Conservation (phyloP, 192 early-diverging fungal genomes). For the Rhizophagus sp. region DNA sequence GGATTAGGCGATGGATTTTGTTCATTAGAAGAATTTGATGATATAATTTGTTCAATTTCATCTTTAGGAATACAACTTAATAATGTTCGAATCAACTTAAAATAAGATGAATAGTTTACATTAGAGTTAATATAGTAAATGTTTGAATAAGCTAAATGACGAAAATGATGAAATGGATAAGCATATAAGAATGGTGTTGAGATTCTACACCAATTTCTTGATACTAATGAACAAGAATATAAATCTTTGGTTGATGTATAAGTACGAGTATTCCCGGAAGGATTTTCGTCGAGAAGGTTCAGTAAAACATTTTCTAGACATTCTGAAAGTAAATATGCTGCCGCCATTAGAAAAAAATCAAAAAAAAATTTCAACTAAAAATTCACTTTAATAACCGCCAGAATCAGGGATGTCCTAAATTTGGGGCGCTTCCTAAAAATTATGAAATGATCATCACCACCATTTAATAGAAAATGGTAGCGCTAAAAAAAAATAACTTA, state of each 20-base stretch:
- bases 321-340: neutral
- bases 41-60: neutral
- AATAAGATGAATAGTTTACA: too few species aligned
- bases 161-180: neutral
- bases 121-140: too few species aligned
- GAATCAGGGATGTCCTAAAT: too few species aligned
- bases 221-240: neutral
- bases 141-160: neutral
- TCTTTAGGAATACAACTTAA: neutral
- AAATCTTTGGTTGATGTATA: too few species aligned
- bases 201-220: neutral
- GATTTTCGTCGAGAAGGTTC: neutral
- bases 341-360: neutral
- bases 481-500: too few species aligned
- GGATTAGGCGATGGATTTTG: too few species aligned
- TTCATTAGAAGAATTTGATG: neutral
- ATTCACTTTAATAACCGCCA: too few species aligned
- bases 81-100: neutral
- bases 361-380: too few species aligned
- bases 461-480: too few species aligned
- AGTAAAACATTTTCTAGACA: neutral
- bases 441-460: too few species aligned
- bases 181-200: neutral
- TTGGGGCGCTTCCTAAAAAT: too few species aligned
- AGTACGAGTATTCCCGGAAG: neutral